A percentile compares a stretch with the other conserved stretches of the same genome.
phyloP scores from a whole-genome alignment of 2,329 filamentous ascomycete species.

The Penicillium psychrosexuale region DNA sequence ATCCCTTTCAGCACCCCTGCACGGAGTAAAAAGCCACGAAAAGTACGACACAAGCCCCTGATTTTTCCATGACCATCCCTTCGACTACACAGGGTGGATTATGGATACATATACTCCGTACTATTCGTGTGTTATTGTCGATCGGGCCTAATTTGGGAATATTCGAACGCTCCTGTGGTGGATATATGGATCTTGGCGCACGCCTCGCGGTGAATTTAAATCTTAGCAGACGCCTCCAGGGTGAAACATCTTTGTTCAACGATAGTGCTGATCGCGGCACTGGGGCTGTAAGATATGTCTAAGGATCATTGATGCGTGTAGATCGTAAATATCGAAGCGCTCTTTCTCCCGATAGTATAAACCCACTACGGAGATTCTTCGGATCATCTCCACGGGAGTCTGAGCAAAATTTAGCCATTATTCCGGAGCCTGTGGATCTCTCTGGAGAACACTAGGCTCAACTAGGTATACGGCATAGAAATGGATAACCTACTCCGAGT shows the following conservation, averaged over 20 bases:
- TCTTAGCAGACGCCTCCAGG: background rate
- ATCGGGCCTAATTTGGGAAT: constrained; percentile 1
- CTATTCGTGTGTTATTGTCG: background rate
- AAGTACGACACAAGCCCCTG: background rate
- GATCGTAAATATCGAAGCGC: background rate
- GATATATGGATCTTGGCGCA: background rate
- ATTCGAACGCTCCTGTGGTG: background rate
- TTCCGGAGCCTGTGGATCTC: background rate
- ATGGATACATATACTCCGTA: background rate
- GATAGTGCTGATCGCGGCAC: constrained; percentile 11
- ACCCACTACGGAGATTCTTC: background rate
- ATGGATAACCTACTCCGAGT: background rate
- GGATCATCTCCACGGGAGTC: background rate
- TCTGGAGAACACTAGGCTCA: background rate
- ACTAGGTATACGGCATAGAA: background rate
- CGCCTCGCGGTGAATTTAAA: background rate
- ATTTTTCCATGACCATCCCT: background rate
- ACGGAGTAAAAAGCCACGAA: background rate
- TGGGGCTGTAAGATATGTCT: background rate
- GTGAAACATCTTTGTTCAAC: background rate
- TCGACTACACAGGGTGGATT: background rate
- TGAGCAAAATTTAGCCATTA: background rate
- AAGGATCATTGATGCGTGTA: too few species aligned
- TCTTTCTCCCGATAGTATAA: background rate
- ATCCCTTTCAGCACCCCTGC: background rate